phyloP scores from a whole-genome alignment of 305 asterid genomes.

The Solanum hybrid region DNA sequence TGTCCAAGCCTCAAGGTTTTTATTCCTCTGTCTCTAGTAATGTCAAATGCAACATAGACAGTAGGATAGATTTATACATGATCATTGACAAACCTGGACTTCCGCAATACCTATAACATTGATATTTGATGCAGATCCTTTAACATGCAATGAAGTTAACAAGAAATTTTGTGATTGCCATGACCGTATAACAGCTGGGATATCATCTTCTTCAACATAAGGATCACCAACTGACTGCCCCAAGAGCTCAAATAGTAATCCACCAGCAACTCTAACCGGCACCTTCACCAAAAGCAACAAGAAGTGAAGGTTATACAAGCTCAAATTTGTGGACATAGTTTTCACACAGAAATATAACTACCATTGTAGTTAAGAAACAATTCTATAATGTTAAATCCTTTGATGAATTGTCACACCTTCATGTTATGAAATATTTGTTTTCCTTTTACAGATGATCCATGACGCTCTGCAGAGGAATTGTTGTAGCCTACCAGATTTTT shows the following conservation, averaged over 20 bases:
- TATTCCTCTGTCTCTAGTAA: neutral
- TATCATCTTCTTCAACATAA: constrained; percentile 40
- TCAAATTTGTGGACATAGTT: neutral
- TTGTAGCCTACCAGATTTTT: neutral
- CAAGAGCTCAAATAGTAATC: constrained; percentile 56
- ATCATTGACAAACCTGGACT: constrained; percentile 47
- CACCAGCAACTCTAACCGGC: constrained; percentile 67
- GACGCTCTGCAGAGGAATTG: neutral
- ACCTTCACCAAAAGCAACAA: constrained; percentile 25
- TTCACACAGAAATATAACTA: neutral
- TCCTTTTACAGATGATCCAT: neutral
- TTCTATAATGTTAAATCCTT: neutral
- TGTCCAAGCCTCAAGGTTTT: neutral
- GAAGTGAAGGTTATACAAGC: neutral
- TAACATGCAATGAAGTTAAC: constrained; percentile 44
- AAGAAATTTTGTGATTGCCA: constrained; percentile 59
- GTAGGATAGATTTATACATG: neutral
- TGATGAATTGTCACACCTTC: neutral
- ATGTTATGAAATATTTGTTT: neutral
- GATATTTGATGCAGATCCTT: constrained; percentile 42
- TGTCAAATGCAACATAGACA: neutral
- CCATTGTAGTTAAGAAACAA: neutral
- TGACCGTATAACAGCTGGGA: constrained; percentile 48
- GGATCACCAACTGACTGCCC: constrained; percentile 65
- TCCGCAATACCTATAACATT: constrained; percentile 50